Conservation (phyloP, 2,329 filamentous ascomycete genomes). For the Ophiocordyceps camponoti-leonardi region DNA sequence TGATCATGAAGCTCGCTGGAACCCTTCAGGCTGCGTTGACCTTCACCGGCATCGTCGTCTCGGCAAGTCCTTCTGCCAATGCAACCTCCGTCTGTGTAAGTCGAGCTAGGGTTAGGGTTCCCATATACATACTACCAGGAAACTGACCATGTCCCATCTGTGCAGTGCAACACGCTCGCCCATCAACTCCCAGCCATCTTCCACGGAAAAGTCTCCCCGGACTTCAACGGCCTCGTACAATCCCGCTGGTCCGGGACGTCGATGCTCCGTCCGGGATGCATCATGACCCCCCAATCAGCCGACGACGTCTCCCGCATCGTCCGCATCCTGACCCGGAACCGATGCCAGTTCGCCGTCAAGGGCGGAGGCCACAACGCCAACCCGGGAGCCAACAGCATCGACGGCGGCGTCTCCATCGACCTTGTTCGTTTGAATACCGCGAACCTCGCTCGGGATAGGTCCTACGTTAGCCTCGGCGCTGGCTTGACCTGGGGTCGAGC, state of each 20-base stretch:
- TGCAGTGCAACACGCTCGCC: not conserved
- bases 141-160: too few species aligned
- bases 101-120: too few species aligned
- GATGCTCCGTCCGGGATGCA: slow-evolving; percentile 8
- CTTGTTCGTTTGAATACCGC: slow-evolving; percentile 14
- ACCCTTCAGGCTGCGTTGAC: not conserved
- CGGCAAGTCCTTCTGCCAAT: not conserved
- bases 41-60: not conserved
- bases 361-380: slow-evolving; percentile 27
- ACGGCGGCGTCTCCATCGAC: slow-evolving; percentile 20
- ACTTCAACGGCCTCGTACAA: not conserved
- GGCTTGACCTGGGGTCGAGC: slow-evolving; percentile 11
- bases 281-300: slow-evolving; percentile 9
- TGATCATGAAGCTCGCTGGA: not conserved
- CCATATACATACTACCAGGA: too few species aligned
- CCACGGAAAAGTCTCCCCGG: not conserved
- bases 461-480: slow-evolving; percentile 17
- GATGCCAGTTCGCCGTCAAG: slow-evolving; percentile 14
- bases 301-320: not conserved
- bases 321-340: not conserved
- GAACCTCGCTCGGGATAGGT: slow-evolving; percentile 1
- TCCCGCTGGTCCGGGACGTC: not conserved
- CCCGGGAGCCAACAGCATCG: slow-evolving; percentile 19
- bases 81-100: not conserved
- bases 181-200: not conserved